Conservation (phyloP, 2,329 filamentous ascomycete species). For the Zelopaecilomyces penicillatus region DNA sequence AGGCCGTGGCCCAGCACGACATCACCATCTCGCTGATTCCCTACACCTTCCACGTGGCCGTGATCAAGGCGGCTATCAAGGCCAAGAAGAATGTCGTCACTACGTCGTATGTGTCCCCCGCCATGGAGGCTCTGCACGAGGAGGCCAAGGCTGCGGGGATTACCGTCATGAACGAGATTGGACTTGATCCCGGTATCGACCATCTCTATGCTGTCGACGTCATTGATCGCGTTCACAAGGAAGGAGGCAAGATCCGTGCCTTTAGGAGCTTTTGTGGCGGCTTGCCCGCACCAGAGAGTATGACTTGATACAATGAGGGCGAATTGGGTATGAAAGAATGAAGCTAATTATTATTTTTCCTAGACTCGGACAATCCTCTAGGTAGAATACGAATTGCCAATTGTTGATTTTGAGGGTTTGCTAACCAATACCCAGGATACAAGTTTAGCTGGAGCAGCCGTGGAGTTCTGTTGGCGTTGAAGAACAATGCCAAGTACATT, state of each 20-base stretch:
- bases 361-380: too few species aligned
- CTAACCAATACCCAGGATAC: constrained; percentile 53
- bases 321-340: too few species aligned
- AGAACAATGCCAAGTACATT: constrained; percentile 79
- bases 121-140: constrained; percentile 82
- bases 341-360: too few species aligned
- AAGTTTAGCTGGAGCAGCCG: constrained; percentile 74
- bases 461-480: constrained; percentile 78
- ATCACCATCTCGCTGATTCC: constrained; percentile 78
- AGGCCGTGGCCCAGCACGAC: constrained; percentile 70
- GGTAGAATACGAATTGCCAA: too few species aligned
- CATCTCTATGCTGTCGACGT: constrained; percentile 72
- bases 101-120: constrained; percentile 84
- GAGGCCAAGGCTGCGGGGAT: constrained; percentile 78
- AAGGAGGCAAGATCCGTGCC: constrained; percentile 72
- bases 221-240: constrained; percentile 79
- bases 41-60: constrained; percentile 79
- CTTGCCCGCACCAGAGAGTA: constrained; percentile 27
- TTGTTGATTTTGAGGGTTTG: constrained; percentile 36
- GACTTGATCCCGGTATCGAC: constrained; percentile 62
- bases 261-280: constrained; percentile 86
- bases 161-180: constrained; percentile 97
- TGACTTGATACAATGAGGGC: too few species aligned
- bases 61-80: constrained; percentile 89
- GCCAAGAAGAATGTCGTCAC: constrained; percentile 96